These are phyloP conservation scores for Nelumbo lutea DNA, from an alignment of 164 flowering plant genomes.

Conservation along the genomic window DNA sequence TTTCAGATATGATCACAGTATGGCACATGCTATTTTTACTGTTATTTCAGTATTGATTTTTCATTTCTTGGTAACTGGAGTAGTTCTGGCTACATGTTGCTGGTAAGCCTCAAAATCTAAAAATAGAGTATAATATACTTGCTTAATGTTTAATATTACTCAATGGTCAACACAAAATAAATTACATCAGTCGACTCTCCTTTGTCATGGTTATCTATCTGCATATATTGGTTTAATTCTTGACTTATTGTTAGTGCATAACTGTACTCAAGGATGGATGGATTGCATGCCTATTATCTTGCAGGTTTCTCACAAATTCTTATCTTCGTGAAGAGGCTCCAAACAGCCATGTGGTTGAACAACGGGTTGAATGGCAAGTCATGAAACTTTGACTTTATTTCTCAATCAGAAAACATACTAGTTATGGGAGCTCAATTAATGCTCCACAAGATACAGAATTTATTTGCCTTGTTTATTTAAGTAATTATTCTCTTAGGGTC, in stretches of 20 bases:
- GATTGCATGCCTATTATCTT: constrained; percentile 6
- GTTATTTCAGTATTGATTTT: constrained; percentile 66
- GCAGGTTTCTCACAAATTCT: constrained; percentile 85
- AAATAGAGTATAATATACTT: not conserved
- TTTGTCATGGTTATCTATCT: not conserved
- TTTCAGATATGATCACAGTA: constrained; percentile 86
- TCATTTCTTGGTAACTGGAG: constrained; percentile 76
- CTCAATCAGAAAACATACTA: constrained; percentile 4
- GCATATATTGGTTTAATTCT: not conserved
- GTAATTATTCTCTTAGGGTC: too few species aligned
- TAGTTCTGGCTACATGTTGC: constrained; percentile 71
- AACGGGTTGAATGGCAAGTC: constrained; percentile 97
- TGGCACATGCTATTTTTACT: constrained; percentile 74
- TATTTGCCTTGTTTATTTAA: too few species aligned
- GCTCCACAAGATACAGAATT: too few species aligned
- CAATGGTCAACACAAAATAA: not conserved
- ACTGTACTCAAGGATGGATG: not conserved
- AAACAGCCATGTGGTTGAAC: constrained; percentile 95
- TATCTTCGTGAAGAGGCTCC: constrained; percentile 95
- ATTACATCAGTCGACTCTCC: not conserved
- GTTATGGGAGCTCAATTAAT: not conserved
- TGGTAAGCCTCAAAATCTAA: constrained; percentile 53
- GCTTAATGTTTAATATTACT: not conserved
- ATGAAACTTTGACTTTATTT: constrained; percentile 8
- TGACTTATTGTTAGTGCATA: not conserved